These are phyloP conservation scores for Fusarium sp. DNA, from an alignment of 2,329 filamentous ascomycete species.

Conservation along the genomic window DNA sequence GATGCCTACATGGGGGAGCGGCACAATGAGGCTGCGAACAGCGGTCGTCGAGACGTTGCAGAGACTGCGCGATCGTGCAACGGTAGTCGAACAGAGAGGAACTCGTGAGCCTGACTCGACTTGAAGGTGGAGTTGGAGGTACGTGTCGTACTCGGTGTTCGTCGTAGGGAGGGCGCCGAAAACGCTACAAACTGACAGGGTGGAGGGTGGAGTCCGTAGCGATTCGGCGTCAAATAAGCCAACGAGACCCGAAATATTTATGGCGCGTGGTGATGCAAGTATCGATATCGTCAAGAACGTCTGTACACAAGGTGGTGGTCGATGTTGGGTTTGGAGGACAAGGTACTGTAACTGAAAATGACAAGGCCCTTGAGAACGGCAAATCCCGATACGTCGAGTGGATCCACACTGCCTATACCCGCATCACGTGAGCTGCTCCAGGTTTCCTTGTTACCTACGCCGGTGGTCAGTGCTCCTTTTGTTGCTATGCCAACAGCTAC, in stretches of 20 bases:
- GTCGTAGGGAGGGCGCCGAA: conserved; percentile 33
- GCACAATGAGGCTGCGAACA: conserved; percentile 20
- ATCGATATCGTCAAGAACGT: conserved; percentile 42
- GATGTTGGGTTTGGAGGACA: conserved; percentile 44
- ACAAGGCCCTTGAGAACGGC: conserved; percentile 41
- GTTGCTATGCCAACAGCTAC: conserved; percentile 34
- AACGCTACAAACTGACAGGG: conserved; percentile 39
- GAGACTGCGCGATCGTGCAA: conserved; percentile 37
- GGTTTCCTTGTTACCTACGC: neutral
- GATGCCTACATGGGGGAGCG: conserved; percentile 49
- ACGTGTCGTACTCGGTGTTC: conserved; percentile 40
- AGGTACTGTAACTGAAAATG: conserved; percentile 48
- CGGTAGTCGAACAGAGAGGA: conserved; percentile 24
- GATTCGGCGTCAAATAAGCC: conserved; percentile 34
- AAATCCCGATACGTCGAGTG: conserved; percentile 42
- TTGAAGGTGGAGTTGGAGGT: conserved; percentile 36
- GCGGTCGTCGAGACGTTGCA: conserved; percentile 19
- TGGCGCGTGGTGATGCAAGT: conserved; percentile 40
- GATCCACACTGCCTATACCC: conserved; percentile 12
- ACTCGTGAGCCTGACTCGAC: conserved; percentile 35
- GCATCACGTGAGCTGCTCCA: conserved; percentile 39
- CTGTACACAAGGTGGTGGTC: conserved; percentile 39
- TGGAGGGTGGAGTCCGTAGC: conserved; percentile 34
- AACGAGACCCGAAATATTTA: conserved; percentile 19
- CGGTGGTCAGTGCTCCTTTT: neutral